These are phyloP conservation scores for Komagataea norvegica DNA, from an alignment of 1,139 yeast genomes.

Conservation along the genomic window DNA sequence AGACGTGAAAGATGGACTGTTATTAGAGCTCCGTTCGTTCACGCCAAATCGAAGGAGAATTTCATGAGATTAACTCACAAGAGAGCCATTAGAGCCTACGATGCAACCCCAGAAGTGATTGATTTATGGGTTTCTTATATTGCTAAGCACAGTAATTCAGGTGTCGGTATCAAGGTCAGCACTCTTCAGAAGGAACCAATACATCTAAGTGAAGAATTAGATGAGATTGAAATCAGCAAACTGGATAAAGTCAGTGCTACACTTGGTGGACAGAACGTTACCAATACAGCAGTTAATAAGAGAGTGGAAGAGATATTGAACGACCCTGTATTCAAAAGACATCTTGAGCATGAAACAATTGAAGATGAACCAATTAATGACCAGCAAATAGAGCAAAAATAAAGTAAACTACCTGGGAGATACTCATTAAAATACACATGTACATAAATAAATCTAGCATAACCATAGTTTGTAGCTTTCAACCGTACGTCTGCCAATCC, in stretches of 20 bases:
- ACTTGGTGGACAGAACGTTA: constrained; percentile 11
- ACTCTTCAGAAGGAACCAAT: constrained; percentile 53
- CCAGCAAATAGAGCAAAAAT: constrained; percentile 10
- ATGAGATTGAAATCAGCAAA: constrained; percentile 27
- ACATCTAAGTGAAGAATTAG: constrained; percentile 37
- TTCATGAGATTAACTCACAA: constrained; percentile 84
- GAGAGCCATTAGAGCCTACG: constrained; percentile 70
- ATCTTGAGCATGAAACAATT: constrained; percentile 13
- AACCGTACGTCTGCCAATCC: constrained; percentile 78
- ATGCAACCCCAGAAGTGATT: constrained; percentile 79
- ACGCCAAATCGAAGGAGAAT: constrained; percentile 92
- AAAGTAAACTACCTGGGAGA: constrained; percentile 1
- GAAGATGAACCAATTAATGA: constrained; percentile 5
- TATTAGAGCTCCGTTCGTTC: constrained; percentile 88
- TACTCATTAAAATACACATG: constrained; percentile 4
- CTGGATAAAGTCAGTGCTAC: constrained; percentile 21
- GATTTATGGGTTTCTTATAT: constrained; percentile 80
- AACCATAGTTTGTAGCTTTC: constrained; percentile 6
- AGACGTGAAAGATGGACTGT: constrained; percentile 91
- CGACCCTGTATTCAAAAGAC: constrained; percentile 54
- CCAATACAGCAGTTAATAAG: constrained; percentile 23
- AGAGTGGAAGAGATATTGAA: constrained; percentile 71
- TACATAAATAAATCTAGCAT: constrained; percentile 4
- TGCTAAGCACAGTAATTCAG: constrained; percentile 71
- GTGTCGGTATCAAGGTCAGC: constrained; percentile 78